Conservation (phyloP, 1,139 yeast genomes). For the Scheffersomyces parashehatae region DNA sequence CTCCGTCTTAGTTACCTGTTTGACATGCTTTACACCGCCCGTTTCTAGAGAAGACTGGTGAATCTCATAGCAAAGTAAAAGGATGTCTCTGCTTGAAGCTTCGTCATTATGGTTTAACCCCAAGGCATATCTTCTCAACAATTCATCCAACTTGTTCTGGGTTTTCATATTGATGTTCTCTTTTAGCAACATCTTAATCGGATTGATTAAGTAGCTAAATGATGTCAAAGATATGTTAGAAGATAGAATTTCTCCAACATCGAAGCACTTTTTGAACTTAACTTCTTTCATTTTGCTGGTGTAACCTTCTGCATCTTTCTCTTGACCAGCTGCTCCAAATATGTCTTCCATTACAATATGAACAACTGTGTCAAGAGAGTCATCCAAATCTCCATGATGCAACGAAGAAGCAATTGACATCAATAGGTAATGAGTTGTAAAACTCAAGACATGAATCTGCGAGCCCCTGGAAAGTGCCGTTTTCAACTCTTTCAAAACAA, state of each 20-base stretch:
- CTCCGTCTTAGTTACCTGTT: conserved; percentile 22
- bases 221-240: conserved; percentile 59
- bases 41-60: conserved; percentile 51
- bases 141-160: conserved; percentile 77
- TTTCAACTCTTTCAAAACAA: conserved; percentile 74
- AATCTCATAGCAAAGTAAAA: conserved; percentile 75
- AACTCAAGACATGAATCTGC: conserved; percentile 91
- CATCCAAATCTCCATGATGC: conserved; percentile 75
- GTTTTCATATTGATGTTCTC: conserved; percentile 69
- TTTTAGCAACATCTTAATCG: conserved; percentile 64
- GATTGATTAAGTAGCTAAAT: conserved; percentile 65
- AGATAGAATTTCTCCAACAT: conserved; percentile 79
- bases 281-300: conserved; percentile 87
- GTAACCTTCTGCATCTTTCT: conserved; percentile 93
- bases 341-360: conserved; percentile 87
- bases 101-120: conserved; percentile 77
- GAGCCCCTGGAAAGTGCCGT: conserved; percentile 86
- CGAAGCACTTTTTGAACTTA: conserved; percentile 83
- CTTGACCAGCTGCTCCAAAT: conserved; percentile 91
- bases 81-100: conserved; percentile 57
- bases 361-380: conserved; percentile 59
- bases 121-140: conserved; percentile 69
- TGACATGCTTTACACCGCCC: conserved; percentile 15
- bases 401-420: conserved; percentile 50
- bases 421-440: conserved; percentile 74